A percentile compares a stretch with the other conserved stretches of the same genome.
Evolutionary conservation across 1,139 yeast species (phyloP).

Genomic region (Nakaseomyces nivariensis): DNA sequence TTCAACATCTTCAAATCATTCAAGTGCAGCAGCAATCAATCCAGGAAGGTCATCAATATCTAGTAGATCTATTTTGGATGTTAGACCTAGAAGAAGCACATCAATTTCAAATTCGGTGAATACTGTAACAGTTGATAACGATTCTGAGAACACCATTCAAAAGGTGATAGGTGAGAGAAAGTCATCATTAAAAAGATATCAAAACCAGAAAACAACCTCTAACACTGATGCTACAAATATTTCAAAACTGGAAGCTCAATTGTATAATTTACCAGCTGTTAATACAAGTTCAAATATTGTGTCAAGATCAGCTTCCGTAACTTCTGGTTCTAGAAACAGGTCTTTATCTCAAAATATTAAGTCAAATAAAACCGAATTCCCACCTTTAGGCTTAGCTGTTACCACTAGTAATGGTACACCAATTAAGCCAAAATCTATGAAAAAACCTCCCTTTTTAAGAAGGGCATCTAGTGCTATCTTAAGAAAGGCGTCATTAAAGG

Average conservation of each 20-base stretch:
- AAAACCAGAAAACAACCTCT: not conserved
- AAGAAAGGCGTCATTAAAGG: slow-evolving; percentile 21
- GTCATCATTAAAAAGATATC: not conserved
- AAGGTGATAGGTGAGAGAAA: not conserved
- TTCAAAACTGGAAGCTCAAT: slow-evolving; percentile 1
- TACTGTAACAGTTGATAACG: not conserved
- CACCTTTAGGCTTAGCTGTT: not conserved
- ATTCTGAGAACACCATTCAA: not conserved
- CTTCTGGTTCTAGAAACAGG: not conserved
- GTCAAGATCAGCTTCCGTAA: slow-evolving; percentile 1
- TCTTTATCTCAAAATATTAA: not conserved
- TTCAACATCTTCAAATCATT: not conserved
- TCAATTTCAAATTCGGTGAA: slow-evolving; percentile 1
- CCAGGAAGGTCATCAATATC: slow-evolving; percentile 1
- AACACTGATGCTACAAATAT: not conserved
- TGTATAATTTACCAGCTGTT: slow-evolving; percentile 1
- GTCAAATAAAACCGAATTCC: not conserved
- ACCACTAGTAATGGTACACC: not conserved
- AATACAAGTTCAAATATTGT: not conserved
- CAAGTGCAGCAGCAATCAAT: not conserved
- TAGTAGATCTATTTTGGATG: not conserved
- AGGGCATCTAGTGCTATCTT: slow-evolving; percentile 27
- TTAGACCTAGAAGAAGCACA: not conserved
- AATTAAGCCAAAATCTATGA: slow-evolving; percentile 5
- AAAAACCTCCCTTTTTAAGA: slow-evolving; percentile 21